phyloP scores from a whole-genome alignment of 371 early-diverging fungal genomes.

The Umbelopsis sp. region DNA sequence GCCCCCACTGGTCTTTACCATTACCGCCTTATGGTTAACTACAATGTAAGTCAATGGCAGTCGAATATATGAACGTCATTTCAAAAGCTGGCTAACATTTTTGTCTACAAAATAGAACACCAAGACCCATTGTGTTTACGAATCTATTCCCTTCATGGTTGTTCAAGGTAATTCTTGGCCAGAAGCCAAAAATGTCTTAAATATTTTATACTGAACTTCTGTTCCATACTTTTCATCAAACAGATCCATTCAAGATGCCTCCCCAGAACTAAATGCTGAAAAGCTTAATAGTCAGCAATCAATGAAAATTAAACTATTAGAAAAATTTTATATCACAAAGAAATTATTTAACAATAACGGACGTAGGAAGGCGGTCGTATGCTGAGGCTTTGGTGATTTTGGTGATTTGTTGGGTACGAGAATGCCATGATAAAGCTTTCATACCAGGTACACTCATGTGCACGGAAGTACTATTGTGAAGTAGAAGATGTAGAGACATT shows the following conservation, averaged over 20 bases:
- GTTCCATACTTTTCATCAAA: neutral
- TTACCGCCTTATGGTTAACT: constrained; percentile 40
- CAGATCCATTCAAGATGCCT: constrained; percentile 17
- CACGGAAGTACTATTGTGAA: no score
- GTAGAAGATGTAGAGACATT: no score
- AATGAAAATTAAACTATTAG: no score
- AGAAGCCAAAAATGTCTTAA: neutral
- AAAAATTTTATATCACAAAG: no score
- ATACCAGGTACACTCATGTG: no score
- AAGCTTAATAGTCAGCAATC: no score
- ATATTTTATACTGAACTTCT: constrained; percentile 4
- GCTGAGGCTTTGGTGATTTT: no score
- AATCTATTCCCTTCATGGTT: constrained; percentile 37
- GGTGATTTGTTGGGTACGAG: no score
- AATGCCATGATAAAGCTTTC: no score
- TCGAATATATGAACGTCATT: neutral
- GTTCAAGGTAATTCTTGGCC: constrained; percentile 25
- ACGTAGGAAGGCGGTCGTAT: no score
- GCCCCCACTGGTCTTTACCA: constrained; percentile 31
- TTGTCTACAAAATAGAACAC: constrained; percentile 22
- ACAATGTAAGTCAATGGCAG: constrained; percentile 3
- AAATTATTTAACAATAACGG: no score
- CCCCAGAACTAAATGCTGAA: neutral
- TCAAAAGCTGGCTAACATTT: neutral
- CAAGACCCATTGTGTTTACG: constrained; percentile 35